phyloP scores from a whole-genome alignment of 129 eudicot genomes.

The Centrapalus pauciflorus region DNA sequence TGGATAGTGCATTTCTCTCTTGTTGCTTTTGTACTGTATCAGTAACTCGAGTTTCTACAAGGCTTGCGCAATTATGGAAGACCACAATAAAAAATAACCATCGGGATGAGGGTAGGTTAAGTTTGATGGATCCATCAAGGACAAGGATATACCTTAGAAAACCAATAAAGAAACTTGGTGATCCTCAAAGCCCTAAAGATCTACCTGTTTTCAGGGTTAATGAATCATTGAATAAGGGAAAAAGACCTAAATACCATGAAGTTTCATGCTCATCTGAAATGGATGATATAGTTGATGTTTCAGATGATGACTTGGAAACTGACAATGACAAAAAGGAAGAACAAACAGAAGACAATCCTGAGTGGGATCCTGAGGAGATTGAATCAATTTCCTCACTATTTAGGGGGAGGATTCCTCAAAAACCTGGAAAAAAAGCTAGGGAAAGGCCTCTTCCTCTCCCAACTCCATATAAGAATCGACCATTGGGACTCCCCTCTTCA shows the following conservation, averaged over 20 bases:
- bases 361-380: slow-evolving; percentile 81
- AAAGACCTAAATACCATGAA: slow-evolving; percentile 8
- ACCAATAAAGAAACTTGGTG: slow-evolving; percentile 46
- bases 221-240: slow-evolving; percentile 26
- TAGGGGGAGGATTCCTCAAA: slow-evolving; percentile 77
- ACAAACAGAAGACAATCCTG: slow-evolving; percentile 13
- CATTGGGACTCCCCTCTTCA: slow-evolving; percentile 60
- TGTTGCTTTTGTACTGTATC: slow-evolving; percentile 16
- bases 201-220: slow-evolving; percentile 39
- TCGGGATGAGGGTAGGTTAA: not conserved
- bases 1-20: slow-evolving; percentile 19
- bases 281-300: slow-evolving; percentile 19
- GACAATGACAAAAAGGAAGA: slow-evolving; percentile 14
- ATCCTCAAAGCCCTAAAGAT: slow-evolving; percentile 43
- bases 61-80: not conserved
- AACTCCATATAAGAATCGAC: slow-evolving; percentile 63
- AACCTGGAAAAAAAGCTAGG: slow-evolving; percentile 65
- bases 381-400: slow-evolving; percentile 79
- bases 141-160: slow-evolving; percentile 34
- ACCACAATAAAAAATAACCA: not conserved
- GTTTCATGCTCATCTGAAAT: not conserved
- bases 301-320: slow-evolving; percentile 9
- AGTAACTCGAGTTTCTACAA: not conserved
- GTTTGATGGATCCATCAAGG: slow-evolving; percentile 14
- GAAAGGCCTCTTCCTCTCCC: slow-evolving; percentile 86